These are phyloP conservation scores for Boletus huronensis DNA, from an alignment of 768 basidiomycete species.

Conservation along the genomic window DNA sequence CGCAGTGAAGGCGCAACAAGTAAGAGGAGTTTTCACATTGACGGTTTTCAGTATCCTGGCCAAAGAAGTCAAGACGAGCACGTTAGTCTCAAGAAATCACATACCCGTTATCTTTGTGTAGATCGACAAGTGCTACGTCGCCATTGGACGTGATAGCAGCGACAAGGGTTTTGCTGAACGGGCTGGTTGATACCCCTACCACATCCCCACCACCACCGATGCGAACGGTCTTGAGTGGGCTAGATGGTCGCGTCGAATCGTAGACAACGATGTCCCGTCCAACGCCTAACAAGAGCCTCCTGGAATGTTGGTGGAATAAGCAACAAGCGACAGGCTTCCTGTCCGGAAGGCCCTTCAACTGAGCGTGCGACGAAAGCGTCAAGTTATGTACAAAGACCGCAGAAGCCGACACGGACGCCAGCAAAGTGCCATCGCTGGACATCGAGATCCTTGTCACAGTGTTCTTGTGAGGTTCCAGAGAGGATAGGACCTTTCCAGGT, in stretches of 20 bases:
- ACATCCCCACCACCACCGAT: slow-evolving; percentile 53
- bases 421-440: slow-evolving; percentile 53
- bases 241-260: slow-evolving; percentile 56
- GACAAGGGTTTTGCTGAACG: slow-evolving; percentile 72
- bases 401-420: slow-evolving; percentile 52
- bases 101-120: slow-evolving; percentile 74
- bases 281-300: slow-evolving; percentile 54
- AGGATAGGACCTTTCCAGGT: slow-evolving; percentile 41
- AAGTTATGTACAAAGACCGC: slow-evolving; percentile 62
- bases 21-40: slow-evolving; percentile 48
- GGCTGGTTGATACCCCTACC: slow-evolving; percentile 57
- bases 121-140: slow-evolving; percentile 56
- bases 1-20: slow-evolving; percentile 62
- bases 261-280: slow-evolving; percentile 56
- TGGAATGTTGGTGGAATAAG: slow-evolving; percentile 59
- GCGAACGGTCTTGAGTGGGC: slow-evolving; percentile 50
- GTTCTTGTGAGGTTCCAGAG: slow-evolving; percentile 50
- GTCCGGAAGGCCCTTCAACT: slow-evolving; percentile 51
- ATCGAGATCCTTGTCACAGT: slow-evolving; percentile 53
- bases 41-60: slow-evolving; percentile 58
- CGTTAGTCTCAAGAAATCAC: slow-evolving; percentile 13
- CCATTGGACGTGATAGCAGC: slow-evolving; percentile 56
- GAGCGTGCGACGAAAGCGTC: slow-evolving; percentile 47
- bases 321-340: slow-evolving; percentile 44
- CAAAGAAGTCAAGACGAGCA: not conserved